These are phyloP conservation scores for Zarea fungicola DNA, from an alignment of 2,329 filamentous ascomycete genomes.

Conservation along the genomic window DNA sequence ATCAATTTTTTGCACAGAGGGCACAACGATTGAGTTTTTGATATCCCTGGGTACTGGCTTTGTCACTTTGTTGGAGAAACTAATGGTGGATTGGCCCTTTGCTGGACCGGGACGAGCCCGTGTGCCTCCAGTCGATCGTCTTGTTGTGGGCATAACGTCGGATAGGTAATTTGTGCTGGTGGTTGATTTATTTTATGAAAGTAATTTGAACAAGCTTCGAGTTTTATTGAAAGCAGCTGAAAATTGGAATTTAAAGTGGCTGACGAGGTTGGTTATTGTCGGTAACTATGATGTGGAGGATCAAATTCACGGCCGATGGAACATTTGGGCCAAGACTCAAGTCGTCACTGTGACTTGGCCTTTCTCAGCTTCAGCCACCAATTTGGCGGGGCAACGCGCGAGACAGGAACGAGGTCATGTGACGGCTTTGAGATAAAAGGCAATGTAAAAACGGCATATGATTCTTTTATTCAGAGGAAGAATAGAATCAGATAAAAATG, in stretches of 20 bases:
- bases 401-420: slow-evolving; percentile 45
- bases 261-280: too few species aligned
- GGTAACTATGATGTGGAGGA: slow-evolving; percentile 9
- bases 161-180: neutral
- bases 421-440: slow-evolving; percentile 19
- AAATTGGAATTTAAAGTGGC: too few species aligned
- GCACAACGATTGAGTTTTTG: slow-evolving; percentile 39
- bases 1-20: slow-evolving; percentile 31
- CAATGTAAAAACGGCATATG: neutral
- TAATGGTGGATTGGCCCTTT: slow-evolving; percentile 51
- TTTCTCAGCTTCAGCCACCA: slow-evolving; percentile 5
- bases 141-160: slow-evolving; percentile 41
- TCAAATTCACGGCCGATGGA: slow-evolving; percentile 9
- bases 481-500: neutral
- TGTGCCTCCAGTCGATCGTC: slow-evolving; percentile 40
- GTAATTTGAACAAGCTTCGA: too few species aligned
- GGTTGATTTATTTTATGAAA: neutral
- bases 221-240: too few species aligned
- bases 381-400: slow-evolving; percentile 52
- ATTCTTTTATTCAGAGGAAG: neutral
- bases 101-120: slow-evolving; percentile 30
- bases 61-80: slow-evolving; percentile 53
- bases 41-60: slow-evolving; percentile 44
- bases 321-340: neutral
- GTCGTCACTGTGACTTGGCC: neutral